phyloP scores from a whole-genome alignment of 179 eudicot genomes.

The Pouteria campechiana region DNA sequence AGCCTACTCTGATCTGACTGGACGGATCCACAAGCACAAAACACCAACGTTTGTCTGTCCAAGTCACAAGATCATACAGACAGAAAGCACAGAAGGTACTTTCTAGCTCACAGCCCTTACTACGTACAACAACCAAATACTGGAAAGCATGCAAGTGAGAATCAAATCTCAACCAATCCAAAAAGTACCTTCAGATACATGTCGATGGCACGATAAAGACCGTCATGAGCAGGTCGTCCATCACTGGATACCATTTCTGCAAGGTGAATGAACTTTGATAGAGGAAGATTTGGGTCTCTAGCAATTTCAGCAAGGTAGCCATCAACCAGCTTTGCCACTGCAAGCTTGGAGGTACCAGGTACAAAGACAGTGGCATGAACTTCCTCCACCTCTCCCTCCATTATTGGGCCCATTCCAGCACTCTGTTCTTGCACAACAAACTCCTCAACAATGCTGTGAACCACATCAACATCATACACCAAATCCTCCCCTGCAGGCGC shows the following conservation, averaged over 20 bases:
- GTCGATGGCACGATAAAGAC: slow-evolving; percentile 84
- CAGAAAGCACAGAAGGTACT: no score
- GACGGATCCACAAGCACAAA: no score
- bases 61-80: no score
- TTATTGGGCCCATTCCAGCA: slow-evolving; percentile 25
- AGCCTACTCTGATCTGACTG: no score
- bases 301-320: slow-evolving; percentile 73
- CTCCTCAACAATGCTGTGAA: slow-evolving; percentile 50
- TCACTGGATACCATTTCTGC: slow-evolving; percentile 71
- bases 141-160: no score
- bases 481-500: slow-evolving; percentile 39
- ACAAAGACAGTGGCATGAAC: slow-evolving; percentile 38
- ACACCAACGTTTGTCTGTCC: no score
- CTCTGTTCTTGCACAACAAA: slow-evolving; percentile 42
- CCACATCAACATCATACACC: slow-evolving; percentile 51
- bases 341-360: slow-evolving; percentile 82
- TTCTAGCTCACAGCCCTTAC: no score
- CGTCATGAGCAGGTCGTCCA: slow-evolving; percentile 80
- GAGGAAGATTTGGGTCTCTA: slow-evolving; percentile 64
- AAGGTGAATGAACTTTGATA: slow-evolving; percentile 45
- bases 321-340: slow-evolving; percentile 90
- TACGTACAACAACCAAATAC: no score
- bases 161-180: no score
- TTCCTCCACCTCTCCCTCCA: slow-evolving; percentile 31
- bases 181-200: slow-evolving; percentile 92